Conservation (phyloP, 768 basidiomycete genomes). For the Trametopsis cervina region DNA sequence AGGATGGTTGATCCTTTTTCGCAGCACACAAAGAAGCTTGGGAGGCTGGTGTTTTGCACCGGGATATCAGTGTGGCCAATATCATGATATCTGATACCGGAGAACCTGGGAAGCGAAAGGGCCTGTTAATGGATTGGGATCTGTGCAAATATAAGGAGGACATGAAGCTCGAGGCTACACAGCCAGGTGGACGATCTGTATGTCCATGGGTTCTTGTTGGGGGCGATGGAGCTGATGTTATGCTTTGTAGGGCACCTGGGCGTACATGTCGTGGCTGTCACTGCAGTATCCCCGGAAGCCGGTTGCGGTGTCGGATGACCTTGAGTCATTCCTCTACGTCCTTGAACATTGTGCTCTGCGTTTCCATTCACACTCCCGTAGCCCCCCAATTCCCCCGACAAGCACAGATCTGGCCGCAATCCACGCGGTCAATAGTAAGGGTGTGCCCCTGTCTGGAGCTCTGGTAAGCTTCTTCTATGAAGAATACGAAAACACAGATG, state of each 20-base stretch:
- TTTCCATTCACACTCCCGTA: not conserved
- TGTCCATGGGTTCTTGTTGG: not conserved
- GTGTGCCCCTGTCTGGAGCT: not conserved
- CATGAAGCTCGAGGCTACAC: not conserved
- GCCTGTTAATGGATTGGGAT: slow-evolving; percentile 8
- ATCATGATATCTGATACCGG: slow-evolving; percentile 1
- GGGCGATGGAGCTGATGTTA: not conserved
- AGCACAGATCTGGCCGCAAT: too few relatives aligned
- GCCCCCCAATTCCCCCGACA: not conserved
- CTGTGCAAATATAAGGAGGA: not conserved
- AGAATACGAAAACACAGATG: not conserved
- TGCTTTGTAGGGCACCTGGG: slow-evolving; percentile 4
- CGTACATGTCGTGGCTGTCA: not conserved
- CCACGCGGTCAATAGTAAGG: not conserved
- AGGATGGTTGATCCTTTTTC: not conserved
- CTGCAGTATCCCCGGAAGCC: not conserved
- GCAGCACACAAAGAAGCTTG: not conserved
- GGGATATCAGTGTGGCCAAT: slow-evolving; percentile 1
- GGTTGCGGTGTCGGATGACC: not conserved
- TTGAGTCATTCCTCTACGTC: slow-evolving; percentile 1
- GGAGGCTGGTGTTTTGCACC: slow-evolving; percentile 1
- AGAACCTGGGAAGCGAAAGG: not conserved
- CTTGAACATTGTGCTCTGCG: not conserved
- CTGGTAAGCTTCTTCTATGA: not conserved
- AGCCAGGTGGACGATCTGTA: not conserved